phyloP scores from a whole-genome alignment of 805 yeast species.

The Starmerella sp. region DNA sequence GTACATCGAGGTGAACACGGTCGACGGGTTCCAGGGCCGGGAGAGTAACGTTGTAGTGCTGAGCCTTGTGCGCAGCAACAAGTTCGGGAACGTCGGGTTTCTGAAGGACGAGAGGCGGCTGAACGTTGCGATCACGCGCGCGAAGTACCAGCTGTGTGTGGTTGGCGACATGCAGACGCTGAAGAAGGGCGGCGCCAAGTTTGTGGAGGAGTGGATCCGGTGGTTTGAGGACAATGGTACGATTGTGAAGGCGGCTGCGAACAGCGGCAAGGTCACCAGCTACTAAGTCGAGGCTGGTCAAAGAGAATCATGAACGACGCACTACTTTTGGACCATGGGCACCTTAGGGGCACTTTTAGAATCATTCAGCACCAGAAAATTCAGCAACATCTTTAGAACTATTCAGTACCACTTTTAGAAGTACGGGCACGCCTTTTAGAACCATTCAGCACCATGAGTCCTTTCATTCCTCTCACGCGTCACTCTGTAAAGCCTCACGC shows the following conservation, averaged over 20 bases:
- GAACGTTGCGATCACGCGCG: constrained; percentile 39
- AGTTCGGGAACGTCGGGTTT: not conserved
- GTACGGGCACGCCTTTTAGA: no score
- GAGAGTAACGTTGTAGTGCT: constrained; percentile 73
- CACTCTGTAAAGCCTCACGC: no score
- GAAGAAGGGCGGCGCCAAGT: not conserved
- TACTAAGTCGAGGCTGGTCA: no score
- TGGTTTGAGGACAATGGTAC: not conserved
- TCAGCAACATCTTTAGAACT: no score
- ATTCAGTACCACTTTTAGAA: no score
- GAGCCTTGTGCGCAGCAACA: constrained; percentile 68
- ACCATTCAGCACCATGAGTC: no score
- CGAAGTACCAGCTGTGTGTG: constrained; percentile 34
- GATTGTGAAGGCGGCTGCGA: not conserved
- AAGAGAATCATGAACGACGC: no score
- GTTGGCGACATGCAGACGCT: constrained; percentile 34
- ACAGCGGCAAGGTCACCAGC: no score
- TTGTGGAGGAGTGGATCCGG: not conserved
- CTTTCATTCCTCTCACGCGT: no score
- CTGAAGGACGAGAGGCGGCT: constrained; percentile 26
- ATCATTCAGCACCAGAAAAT: no score
- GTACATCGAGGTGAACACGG: constrained; percentile 61
- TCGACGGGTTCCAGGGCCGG: constrained; percentile 83
- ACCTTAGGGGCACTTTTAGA: no score
- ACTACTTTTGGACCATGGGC: no score